Evolutionary conservation across 805 yeast species (phyloP).

Genomic region (Wickerhamomyces queroliae): DNA sequence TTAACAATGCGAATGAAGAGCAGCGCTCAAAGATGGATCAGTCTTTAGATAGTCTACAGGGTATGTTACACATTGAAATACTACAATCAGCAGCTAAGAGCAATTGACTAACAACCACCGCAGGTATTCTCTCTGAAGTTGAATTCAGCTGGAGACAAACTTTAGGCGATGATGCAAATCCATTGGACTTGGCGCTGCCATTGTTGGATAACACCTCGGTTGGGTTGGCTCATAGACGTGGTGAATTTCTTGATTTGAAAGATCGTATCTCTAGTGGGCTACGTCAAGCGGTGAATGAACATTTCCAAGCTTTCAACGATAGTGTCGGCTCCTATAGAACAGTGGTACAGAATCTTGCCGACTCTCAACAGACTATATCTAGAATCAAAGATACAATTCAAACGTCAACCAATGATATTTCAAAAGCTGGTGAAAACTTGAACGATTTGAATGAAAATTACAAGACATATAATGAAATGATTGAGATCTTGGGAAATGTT

Average conservation of each 20-base stretch:
- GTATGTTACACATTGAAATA: neutral
- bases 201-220: constrained; percentile 83
- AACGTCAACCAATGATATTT: constrained; percentile 1
- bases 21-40: constrained; percentile 9
- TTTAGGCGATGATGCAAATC: constrained; percentile 55
- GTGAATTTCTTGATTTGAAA: constrained; percentile 61
- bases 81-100: neutral
- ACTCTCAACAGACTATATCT: constrained; percentile 55
- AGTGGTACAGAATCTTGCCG: constrained; percentile 55
- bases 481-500: constrained; percentile 64
- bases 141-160: constrained; percentile 45
- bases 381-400: constrained; percentile 41
- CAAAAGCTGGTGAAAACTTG: constrained; percentile 3
- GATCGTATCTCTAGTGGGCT: constrained; percentile 50
- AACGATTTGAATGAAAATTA: constrained; percentile 53
- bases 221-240: constrained; percentile 74
- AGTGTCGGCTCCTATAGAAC: constrained; percentile 80
- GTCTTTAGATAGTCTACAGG: constrained; percentile 14
- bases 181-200: constrained; percentile 79
- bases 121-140: constrained; percentile 23
- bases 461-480: constrained; percentile 56
- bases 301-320: constrained; percentile 79
- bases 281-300: constrained; percentile 68
- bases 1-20: neutral
- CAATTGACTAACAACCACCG: neutral